phyloP scores from a whole-genome alignment of 257 asterid species.

The Lantana camara region DNA sequence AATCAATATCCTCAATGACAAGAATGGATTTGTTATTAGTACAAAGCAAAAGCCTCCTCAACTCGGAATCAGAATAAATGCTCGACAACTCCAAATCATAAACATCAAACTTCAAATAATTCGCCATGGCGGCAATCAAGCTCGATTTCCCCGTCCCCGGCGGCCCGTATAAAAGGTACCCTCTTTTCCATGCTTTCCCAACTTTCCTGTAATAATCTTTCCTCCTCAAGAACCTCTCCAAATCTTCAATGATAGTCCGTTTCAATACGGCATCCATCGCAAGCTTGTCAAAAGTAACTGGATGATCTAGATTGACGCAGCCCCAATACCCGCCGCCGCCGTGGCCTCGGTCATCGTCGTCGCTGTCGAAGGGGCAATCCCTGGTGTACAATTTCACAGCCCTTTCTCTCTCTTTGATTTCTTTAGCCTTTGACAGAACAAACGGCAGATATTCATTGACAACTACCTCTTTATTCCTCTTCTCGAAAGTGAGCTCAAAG shows the following conservation, averaged over 20 bases:
- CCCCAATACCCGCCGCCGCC: constrained; percentile 71
- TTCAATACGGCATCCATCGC: constrained; percentile 73
- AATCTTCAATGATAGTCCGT: constrained; percentile 51
- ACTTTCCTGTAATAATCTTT: constrained; percentile 73
- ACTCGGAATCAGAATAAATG: constrained; percentile 52
- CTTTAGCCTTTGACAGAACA: constrained; percentile 53
- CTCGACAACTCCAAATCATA: constrained; percentile 73
- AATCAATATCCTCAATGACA: constrained; percentile 82
- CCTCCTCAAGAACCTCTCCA: constrained; percentile 75
- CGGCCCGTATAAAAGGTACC: constrained; percentile 80
- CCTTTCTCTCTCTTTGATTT: constrained; percentile 45
- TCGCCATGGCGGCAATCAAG: constrained; percentile 83
- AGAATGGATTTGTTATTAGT: constrained; percentile 67
- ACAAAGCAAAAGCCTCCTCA: constrained; percentile 61
- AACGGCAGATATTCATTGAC: constrained; percentile 59
- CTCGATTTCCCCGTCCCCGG: constrained; percentile 94
- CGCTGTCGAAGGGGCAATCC: constrained; percentile 46
- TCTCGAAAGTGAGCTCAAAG: constrained; percentile 68
- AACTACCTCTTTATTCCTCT: constrained; percentile 35
- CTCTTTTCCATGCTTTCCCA: constrained; percentile 92
- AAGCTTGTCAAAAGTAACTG: constrained; percentile 65
- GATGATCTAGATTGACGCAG: constrained; percentile 66
- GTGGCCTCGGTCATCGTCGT: constrained; percentile 48
- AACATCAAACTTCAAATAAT: constrained; percentile 67
- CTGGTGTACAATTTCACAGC: constrained; percentile 66